A percentile compares a stretch with the other conserved stretches of the same genome.
Conservation (phyloP, 768 basidiomycete species). For the Amanita inopinata region DNA sequence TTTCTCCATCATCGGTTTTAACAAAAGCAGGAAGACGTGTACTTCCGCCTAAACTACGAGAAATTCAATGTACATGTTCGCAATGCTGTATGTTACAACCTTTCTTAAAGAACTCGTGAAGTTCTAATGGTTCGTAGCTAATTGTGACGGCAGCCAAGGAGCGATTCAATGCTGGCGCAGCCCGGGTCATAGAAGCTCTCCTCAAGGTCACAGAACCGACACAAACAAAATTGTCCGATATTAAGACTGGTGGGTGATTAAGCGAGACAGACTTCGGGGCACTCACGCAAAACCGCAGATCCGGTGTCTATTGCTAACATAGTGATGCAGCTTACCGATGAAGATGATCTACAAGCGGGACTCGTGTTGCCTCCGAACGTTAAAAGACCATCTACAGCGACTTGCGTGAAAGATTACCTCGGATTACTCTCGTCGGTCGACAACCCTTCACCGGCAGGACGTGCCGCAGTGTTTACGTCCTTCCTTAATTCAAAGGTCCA, state of each 20-base stretch:
- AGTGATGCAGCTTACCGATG: constrained; percentile 52
- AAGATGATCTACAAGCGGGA: constrained; percentile 50
- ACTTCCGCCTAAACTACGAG: constrained; percentile 84
- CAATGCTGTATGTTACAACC: constrained; percentile 53
- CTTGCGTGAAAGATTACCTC: constrained; percentile 72
- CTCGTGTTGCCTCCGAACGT: constrained; percentile 36
- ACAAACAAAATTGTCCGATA: constrained; percentile 51
- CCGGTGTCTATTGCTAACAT: constrained; percentile 60
- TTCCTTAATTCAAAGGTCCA: constrained; percentile 62
- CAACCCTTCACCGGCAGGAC: constrained; percentile 69
- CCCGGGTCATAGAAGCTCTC: constrained; percentile 58
- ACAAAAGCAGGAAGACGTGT: constrained; percentile 48
- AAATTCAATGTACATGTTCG: constrained; percentile 82
- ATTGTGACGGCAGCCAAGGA: constrained; percentile 69
- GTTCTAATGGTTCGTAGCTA: constrained; percentile 38
- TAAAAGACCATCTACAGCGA: constrained; percentile 46
- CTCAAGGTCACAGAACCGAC: constrained; percentile 60
- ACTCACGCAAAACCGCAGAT: constrained; percentile 28
- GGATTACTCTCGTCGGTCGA: constrained; percentile 73
- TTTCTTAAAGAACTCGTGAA: not conserved
- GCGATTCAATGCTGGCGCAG: constrained; percentile 71
- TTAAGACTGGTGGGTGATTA: constrained; percentile 45
- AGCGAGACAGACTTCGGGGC: not conserved
- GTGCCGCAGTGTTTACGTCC: constrained; percentile 62
- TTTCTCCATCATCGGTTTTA: constrained; percentile 8